Percentiles rank a stretch among this genome's conserved stretches.
Evolutionary conservation across 176 grass and related monocot species (phyloP).

Genomic region (Bothriochloa decipiens): DNA sequence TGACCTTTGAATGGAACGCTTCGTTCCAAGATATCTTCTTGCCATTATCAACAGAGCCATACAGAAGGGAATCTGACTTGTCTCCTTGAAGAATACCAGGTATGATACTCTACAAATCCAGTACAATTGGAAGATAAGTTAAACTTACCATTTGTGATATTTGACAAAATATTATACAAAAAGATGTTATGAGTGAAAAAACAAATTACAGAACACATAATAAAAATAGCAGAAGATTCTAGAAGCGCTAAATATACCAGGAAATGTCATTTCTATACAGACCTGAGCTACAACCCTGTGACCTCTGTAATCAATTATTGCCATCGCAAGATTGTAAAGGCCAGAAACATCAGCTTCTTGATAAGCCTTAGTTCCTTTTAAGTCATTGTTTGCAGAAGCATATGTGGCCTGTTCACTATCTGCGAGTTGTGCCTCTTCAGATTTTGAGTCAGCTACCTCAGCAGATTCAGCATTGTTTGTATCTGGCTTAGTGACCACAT

Average conservation of each 20-base stretch:
- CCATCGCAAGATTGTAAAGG: constrained; percentile 99
- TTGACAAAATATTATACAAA: not conserved
- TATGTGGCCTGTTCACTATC: constrained; percentile 96
- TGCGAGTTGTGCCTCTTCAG: constrained; percentile 75
- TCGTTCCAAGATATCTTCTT: constrained; percentile 99
- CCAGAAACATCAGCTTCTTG: constrained; percentile 96
- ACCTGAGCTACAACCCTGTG: constrained; percentile 99
- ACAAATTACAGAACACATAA: not conserved
- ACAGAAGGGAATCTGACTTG: constrained; percentile 94
- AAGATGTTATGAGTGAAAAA: constrained; percentile 17
- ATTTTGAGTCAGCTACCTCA: constrained; percentile 29
- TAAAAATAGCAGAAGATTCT: constrained; percentile 5
- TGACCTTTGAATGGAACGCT: constrained; percentile 90
- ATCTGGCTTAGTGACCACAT: constrained; percentile 39
- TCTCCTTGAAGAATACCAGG: constrained; percentile 99
- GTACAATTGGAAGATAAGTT: constrained; percentile 4
- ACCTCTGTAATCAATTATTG: constrained; percentile 97
- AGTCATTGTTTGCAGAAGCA: constrained; percentile 99
- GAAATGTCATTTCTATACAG: constrained; percentile 20
- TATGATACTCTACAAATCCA: constrained; percentile 83
- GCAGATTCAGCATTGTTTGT: constrained; percentile 12
- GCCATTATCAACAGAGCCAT: constrained; percentile 98
- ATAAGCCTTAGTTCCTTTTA: constrained; percentile 98
- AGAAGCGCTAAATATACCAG: constrained; percentile 7
- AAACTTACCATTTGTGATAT: not conserved